phyloP scores from a whole-genome alignment of 495 filamentous ascomycete genomes.

The Penicillium manginii region DNA sequence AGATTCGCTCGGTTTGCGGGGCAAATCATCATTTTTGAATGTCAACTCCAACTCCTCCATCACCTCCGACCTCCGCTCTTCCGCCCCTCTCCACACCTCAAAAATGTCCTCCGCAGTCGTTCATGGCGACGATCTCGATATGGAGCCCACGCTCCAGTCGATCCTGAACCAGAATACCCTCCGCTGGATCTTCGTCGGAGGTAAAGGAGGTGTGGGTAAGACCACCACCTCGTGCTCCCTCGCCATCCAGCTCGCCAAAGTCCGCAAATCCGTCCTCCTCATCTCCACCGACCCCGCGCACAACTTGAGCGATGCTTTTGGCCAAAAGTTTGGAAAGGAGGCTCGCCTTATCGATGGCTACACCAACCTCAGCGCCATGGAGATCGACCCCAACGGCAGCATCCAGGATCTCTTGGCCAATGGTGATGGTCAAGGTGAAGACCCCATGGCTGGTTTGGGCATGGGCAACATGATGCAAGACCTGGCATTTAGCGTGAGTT shows the following conservation, averaged over 20 bases:
- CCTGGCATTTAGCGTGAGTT: constrained; percentile 67
- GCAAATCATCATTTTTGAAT: constrained; percentile 32
- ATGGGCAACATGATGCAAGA: constrained; percentile 79
- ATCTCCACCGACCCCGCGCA: constrained; percentile 99
- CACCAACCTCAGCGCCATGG: constrained; percentile 95
- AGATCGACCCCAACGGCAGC: constrained; percentile 98
- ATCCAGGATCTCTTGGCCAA: constrained; percentile 91
- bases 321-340: constrained; percentile 99
- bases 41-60: constrained; percentile 15
- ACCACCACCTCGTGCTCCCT: constrained; percentile 98
- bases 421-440: constrained; percentile 73
- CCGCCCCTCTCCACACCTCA: constrained; percentile 12
- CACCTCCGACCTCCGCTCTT: constrained; percentile 4
- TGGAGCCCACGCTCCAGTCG: constrained; percentile 92
- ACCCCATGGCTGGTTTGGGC: constrained; percentile 65
- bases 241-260: constrained; percentile 96
- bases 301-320: constrained; percentile 97
- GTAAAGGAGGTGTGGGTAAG: constrained; percentile 99
- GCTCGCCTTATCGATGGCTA: constrained; percentile 91
- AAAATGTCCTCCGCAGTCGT: constrained; percentile 67
- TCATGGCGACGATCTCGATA: constrained; percentile 71
- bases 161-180: constrained; percentile 92
- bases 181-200: constrained; percentile 99
- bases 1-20: constrained; percentile 44
- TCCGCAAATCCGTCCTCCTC: constrained; percentile 91